phyloP scores from a whole-genome alignment of 2,329 filamentous ascomycete genomes.

The Blastomyces gilchristii region DNA sequence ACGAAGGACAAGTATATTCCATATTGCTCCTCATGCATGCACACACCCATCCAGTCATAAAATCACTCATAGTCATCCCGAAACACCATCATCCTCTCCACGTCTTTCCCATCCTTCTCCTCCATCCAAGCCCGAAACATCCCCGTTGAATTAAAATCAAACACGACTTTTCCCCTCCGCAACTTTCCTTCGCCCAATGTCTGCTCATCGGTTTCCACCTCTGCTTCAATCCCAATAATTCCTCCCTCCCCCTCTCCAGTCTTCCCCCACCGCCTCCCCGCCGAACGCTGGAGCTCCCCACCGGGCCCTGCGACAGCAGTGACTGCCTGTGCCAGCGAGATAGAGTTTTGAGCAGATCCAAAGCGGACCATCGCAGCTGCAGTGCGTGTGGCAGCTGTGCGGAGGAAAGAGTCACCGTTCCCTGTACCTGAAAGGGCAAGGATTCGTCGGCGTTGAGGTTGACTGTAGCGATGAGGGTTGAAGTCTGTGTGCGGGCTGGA shows the following conservation, averaged over 20 bases:
- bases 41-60: not conserved
- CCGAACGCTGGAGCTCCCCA: conserved; percentile 65
- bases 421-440: conserved; percentile 67
- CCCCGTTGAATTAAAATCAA: conserved; percentile 75
- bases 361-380: conserved; percentile 64
- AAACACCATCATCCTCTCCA: conserved; percentile 37
- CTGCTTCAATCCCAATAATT: conserved; percentile 58
- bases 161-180: conserved; percentile 47
- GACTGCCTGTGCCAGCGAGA: conserved; percentile 48
- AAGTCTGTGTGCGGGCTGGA: not conserved
- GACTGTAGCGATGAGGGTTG: not conserved
- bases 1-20: too few relatives aligned
- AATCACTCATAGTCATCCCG: conserved; percentile 28
- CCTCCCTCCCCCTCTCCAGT: conserved; percentile 75
- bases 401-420: conserved; percentile 80
- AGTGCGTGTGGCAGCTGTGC: conserved; percentile 59
- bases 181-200: conserved; percentile 24
- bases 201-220: conserved; percentile 45
- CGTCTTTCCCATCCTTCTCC: conserved; percentile 24
- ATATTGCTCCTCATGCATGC: not conserved
- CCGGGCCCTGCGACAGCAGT: conserved; percentile 56
- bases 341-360: conserved; percentile 26
- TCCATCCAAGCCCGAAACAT: conserved; percentile 72
- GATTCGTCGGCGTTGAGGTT: conserved; percentile 21
- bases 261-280: conserved; percentile 59